These are phyloP conservation scores for Phoma herbarum DNA, from an alignment of 2,329 filamentous ascomycete genomes.

Conservation along the genomic window DNA sequence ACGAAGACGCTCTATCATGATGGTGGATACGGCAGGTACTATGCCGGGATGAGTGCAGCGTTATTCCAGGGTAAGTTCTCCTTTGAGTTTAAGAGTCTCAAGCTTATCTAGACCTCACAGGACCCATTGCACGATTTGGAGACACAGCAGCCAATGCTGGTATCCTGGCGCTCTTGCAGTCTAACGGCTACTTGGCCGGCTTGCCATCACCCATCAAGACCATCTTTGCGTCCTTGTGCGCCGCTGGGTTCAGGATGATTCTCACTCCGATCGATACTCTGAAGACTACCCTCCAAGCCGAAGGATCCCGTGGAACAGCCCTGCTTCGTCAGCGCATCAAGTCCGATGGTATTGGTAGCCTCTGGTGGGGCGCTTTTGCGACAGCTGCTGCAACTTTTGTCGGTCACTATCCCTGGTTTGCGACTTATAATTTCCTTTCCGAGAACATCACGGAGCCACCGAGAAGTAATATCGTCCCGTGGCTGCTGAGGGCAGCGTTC, in stretches of 20 bases:
- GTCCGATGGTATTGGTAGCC: constrained; percentile 36
- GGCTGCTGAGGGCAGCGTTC: constrained; percentile 39
- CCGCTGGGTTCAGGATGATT: constrained; percentile 39
- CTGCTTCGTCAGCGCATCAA: constrained; percentile 37
- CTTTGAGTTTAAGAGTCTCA: not conserved
- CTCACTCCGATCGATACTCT: constrained; percentile 42
- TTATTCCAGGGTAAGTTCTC: constrained; percentile 31
- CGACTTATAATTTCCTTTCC: constrained; percentile 40
- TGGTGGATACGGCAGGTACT: constrained; percentile 38
- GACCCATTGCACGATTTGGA: constrained; percentile 41
- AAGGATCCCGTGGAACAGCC: constrained; percentile 34
- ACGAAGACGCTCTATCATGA: constrained; percentile 39
- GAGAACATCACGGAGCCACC: constrained; percentile 34
- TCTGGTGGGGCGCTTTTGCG: constrained; percentile 45
- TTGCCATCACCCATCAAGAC: constrained; percentile 41
- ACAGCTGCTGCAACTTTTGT: constrained; percentile 44
- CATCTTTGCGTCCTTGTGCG: constrained; percentile 39
- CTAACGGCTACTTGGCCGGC: constrained; percentile 35
- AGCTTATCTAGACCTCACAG: constrained; percentile 2
- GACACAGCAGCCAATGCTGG: constrained; percentile 45
- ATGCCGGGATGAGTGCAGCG: constrained; percentile 38
- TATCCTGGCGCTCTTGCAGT: constrained; percentile 38
- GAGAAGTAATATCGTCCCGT: constrained; percentile 32
- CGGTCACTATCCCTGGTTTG: constrained; percentile 45
- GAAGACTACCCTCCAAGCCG: constrained; percentile 41